Conservation (phyloP, 768 basidiomycete genomes). For the Termitomyces sp. region DNA sequence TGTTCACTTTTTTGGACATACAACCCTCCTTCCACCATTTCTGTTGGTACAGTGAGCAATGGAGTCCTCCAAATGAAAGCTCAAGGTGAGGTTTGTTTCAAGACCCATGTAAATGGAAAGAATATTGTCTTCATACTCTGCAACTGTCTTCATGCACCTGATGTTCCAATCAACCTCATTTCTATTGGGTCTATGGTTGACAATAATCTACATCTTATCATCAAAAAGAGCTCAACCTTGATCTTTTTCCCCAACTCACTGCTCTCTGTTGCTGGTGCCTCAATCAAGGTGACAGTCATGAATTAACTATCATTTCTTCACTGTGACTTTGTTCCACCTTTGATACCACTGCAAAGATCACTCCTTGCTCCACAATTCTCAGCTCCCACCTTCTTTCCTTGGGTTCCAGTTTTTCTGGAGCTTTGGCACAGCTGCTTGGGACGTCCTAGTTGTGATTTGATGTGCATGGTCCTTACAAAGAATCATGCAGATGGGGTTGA, state of each 20-base stretch:
- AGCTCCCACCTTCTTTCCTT: neutral
- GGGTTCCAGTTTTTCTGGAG: neutral
- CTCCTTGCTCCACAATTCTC: too few species aligned
- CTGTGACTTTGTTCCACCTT: constrained; percentile 2
- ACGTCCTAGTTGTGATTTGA: neutral
- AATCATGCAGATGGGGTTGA: neutral
- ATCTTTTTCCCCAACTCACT: neutral
- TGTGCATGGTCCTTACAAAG: neutral
- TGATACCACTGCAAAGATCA: too few species aligned
- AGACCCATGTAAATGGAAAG: neutral
- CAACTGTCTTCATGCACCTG: neutral
- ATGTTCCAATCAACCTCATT: neutral
- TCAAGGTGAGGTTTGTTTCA: constrained; percentile 11
- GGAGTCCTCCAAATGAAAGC: too few species aligned
- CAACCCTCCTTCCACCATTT: too few species aligned
- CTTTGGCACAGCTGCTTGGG: neutral
- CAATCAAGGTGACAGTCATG: neutral
- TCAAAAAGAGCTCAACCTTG: neutral
- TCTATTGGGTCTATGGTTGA: constrained; percentile 5
- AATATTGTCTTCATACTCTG: neutral
- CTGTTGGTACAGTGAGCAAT: too few species aligned
- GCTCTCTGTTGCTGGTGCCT: neutral
- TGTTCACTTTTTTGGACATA: too few species aligned
- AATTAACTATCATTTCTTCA: neutral
- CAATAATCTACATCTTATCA: too few species aligned